Base-by-base conservation (phyloP, 208 protist species). In the Acanthamoeba castellanii region DNA sequence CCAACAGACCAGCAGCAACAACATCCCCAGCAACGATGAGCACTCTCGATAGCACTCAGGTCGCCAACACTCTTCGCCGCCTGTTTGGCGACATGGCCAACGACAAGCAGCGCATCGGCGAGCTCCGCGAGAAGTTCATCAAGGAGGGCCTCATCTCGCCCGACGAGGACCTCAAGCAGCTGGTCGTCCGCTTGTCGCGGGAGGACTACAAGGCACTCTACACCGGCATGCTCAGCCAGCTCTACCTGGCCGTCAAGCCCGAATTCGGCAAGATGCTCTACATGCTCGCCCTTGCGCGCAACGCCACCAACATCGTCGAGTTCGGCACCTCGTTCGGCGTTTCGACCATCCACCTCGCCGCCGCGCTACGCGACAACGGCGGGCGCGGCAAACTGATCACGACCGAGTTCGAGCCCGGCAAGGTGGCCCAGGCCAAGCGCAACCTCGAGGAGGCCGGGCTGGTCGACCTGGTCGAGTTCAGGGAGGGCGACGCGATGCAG, bases 281-380 rank as follows among this genome's bases (percentile, higher is more conserved):
- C 81, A 89, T 89, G 81, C 34, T 89, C 13, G 81, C 81, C 11
- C 22, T 89, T 1, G 55, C 81, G 1, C 45, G 81, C 34, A 50
- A 42, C 6, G 81, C 81, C 25, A 61, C 45, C 30, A 89, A n/a
- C 45, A 89, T 89, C 55, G 81, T 89, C 16, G 81, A 89, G 81
- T 89, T 89, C 57, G 55, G 81, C 45, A 89, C 81, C 18, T 89
- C 81, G 30, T 89, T 89, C n/a, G 81, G 81, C 30, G 81, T 89
- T 0, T 89, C 81, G 30, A 89, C 81, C 27, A 89, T 89, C 81
- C 34, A 61, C 55, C 81, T 89, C 25, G 81, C 81, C 11, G 34
- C 81, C 8, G 81, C 37, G 42, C 81, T 89, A 0, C 6, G 81
- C 9, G 70, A 78, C 70, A 78, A 78, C 37, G 30, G 30, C 8